These are phyloP conservation scores for Ensete glaucum DNA, from an alignment of 176 grass and related monocot species.

Conservation along the genomic window DNA sequence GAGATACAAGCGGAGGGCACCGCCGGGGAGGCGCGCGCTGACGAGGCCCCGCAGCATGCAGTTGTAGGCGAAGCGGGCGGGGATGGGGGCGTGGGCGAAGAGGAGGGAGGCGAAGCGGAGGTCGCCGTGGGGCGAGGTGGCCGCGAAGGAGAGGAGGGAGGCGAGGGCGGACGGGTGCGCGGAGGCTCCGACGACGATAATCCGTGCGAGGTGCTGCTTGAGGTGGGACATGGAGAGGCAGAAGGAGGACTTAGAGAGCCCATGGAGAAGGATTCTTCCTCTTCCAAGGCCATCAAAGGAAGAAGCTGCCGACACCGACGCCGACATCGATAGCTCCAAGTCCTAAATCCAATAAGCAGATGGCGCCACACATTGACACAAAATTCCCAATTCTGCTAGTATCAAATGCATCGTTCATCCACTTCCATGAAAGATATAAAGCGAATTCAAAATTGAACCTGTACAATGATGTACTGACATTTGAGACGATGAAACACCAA, in stretches of 20 bases:
- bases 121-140: constrained; percentile 9
- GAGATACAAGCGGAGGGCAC: constrained; percentile 11
- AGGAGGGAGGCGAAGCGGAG: not conserved
- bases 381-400: not conserved
- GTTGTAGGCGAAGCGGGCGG: constrained; percentile 8
- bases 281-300: not conserved
- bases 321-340: too few relatives aligned
- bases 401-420: not conserved
- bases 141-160: constrained; percentile 5
- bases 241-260: not conserved
- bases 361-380: too few relatives aligned
- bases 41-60: constrained; percentile 10
- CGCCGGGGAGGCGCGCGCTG: not conserved
- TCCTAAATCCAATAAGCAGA: too few relatives aligned
- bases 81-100: not conserved
- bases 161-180: not conserved
- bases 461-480: not conserved
- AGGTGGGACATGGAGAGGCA: constrained; percentile 11
- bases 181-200: not conserved
- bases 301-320: not conserved
- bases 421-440: not conserved
- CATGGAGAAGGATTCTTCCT: not conserved
- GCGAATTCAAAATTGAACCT: not conserved
- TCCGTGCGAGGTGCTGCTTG: constrained; percentile 5
- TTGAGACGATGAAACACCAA: not conserved